phyloP scores from a whole-genome alignment of 2,329 filamentous ascomycete species.

The Colletotrichum abscissum region DNA sequence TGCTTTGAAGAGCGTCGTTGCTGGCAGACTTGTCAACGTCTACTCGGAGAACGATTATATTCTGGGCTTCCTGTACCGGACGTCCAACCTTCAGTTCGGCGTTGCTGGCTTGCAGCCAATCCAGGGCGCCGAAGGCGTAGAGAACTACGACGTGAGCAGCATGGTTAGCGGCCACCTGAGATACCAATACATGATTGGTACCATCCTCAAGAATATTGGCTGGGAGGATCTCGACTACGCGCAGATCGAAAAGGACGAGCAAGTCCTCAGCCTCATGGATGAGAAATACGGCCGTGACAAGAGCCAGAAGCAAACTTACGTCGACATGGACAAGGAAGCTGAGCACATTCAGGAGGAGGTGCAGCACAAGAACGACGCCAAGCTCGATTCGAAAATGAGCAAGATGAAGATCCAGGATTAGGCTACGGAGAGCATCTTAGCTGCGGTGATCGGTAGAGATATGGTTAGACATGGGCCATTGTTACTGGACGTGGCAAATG shows the following conservation, averaged over 20 bases:
- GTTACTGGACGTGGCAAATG: slow-evolving; percentile 3
- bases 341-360: slow-evolving; percentile 37
- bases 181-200: slow-evolving; percentile 75
- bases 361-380: slow-evolving; percentile 40
- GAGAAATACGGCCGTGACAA: slow-evolving; percentile 53
- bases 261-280: slow-evolving; percentile 43
- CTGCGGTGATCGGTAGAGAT: slow-evolving; percentile 27
- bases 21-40: slow-evolving; percentile 88
- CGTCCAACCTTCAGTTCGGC: slow-evolving; percentile 83
- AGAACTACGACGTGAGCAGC: slow-evolving; percentile 76
- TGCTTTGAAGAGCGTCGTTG: slow-evolving; percentile 80
- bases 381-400: slow-evolving; percentile 42
- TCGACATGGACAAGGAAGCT: slow-evolving; percentile 35
- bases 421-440: slow-evolving; percentile 34
- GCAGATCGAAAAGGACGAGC: slow-evolving; percentile 47
- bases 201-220: slow-evolving; percentile 73
- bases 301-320: slow-evolving; percentile 21
- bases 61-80: slow-evolving; percentile 88
- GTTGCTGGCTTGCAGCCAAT: slow-evolving; percentile 86
- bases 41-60: slow-evolving; percentile 90
- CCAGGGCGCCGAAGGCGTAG: slow-evolving; percentile 71
- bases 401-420: slow-evolving; percentile 38
- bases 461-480: slow-evolving; percentile 18
- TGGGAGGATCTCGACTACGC: slow-evolving; percentile 73
- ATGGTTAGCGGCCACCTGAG: slow-evolving; percentile 76